Evolutionary conservation across 495 filamentous ascomycete genomes (phyloP).

Genomic region (Penicillium chermesinum): DNA sequence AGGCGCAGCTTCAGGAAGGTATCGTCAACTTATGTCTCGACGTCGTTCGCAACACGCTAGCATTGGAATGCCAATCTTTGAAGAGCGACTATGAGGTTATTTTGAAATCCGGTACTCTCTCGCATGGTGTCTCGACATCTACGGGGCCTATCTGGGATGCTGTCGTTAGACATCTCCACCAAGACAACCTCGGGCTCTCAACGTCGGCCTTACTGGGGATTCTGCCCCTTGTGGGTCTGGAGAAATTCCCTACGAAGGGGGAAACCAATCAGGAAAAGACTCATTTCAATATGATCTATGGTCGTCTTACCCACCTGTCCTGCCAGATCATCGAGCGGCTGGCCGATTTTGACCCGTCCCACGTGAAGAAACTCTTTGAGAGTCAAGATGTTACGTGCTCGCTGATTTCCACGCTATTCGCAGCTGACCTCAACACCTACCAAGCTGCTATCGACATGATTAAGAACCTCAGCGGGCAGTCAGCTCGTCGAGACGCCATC

Average conservation of each 20-base stretch:
- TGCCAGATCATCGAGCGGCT: constrained; percentile 70
- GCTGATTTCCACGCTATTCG: constrained; percentile 64
- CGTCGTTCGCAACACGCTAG: constrained; percentile 65
- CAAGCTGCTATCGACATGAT: constrained; percentile 73
- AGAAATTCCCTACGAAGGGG: constrained; percentile 58
- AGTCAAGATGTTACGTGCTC: constrained; percentile 58
- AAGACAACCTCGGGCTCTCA: constrained; percentile 59
- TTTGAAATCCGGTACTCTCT: constrained; percentile 51
- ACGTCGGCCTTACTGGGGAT: constrained; percentile 66
- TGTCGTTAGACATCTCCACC: constrained; percentile 61
- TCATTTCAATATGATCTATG: constrained; percentile 70
- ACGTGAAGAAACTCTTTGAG: constrained; percentile 61
- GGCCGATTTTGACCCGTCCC: constrained; percentile 60
- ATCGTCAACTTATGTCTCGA: constrained; percentile 45
- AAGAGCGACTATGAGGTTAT: constrained; percentile 66
- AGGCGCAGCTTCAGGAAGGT: constrained; percentile 31
- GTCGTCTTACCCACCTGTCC: constrained; percentile 62
- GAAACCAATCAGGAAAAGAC: constrained; percentile 47
- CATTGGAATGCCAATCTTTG: constrained; percentile 69
- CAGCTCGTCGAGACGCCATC: constrained; percentile 67
- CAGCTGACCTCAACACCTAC: constrained; percentile 61
- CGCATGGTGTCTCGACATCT: constrained; percentile 60
- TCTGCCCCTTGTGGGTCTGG: constrained; percentile 61
- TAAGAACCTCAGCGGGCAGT: constrained; percentile 69
- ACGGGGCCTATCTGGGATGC: constrained; percentile 70